phyloP scores from a whole-genome alignment of 2,329 filamentous ascomycete species.

The Fulvia fulva region DNA sequence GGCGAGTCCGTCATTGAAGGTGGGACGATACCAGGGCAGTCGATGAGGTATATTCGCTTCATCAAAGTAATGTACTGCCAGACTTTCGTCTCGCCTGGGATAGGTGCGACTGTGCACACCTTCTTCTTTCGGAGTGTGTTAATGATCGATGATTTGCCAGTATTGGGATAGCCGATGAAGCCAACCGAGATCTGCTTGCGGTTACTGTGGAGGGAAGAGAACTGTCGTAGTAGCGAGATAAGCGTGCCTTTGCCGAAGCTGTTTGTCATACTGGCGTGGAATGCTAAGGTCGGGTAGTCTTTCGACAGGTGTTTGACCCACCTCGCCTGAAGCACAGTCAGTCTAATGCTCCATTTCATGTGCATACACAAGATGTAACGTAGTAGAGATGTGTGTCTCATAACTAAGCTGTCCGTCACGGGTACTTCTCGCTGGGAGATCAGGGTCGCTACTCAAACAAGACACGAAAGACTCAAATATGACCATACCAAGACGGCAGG shows the following conservation, averaged over 20 bases:
- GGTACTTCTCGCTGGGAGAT: constrained; percentile 47
- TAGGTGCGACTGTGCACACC: constrained; percentile 87
- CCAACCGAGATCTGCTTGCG: constrained; percentile 94
- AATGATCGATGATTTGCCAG: constrained; percentile 94
- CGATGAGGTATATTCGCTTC: constrained; percentile 92
- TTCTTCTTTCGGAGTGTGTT: constrained; percentile 94
- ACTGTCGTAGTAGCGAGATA: constrained; percentile 88
- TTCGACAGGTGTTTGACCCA: constrained; percentile 89
- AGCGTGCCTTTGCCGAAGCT: constrained; percentile 94
- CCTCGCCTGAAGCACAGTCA: constrained; percentile 61
- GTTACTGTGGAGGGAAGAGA: constrained; percentile 81
- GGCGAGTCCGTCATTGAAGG: constrained; percentile 80
- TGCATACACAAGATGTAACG: constrained; percentile 13
- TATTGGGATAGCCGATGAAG: constrained; percentile 85
- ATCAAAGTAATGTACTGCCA: constrained; percentile 98
- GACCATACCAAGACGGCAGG: constrained; percentile 85
- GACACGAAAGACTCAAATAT: constrained; percentile 66
- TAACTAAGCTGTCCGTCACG: constrained; percentile 96
- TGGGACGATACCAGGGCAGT: constrained; percentile 94
- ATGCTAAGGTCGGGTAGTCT: constrained; percentile 89
- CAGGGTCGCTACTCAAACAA: constrained; percentile 97
- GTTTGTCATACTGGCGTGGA: constrained; percentile 92
- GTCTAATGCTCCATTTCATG: constrained; percentile 2
- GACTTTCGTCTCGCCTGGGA: constrained; percentile 94
- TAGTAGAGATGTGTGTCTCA: constrained; percentile 73